Evolutionary conservation across 805 yeast genomes (phyloP), one percentile per base, ranked within the genome.

Genomic region (Torulaspora delbrueckii): DNA sequence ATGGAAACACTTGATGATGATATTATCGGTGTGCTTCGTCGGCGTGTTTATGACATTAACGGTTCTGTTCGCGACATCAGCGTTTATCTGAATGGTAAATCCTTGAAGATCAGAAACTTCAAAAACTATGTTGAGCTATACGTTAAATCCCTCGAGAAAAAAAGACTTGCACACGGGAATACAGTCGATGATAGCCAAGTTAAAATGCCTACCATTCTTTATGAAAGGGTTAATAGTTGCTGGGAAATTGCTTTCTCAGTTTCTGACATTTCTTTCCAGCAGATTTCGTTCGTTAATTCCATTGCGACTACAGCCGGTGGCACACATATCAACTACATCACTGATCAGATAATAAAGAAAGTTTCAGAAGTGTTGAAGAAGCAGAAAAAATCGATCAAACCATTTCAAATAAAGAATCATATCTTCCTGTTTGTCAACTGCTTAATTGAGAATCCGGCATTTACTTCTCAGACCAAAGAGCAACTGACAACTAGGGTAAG

Each of bases 221-320:
- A 89, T 62, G 93, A 87, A 65, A 77, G 80, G 36, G 66, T 89
- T 37, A 85, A 82, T 58, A 93, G 86, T 47, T 77, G 96, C 52
- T 93, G 99, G 99, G 99, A 93, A 66, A 67, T 93, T 50, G 99
- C 96, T 0, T 91, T 93, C 70, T 91, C 96, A 1, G 84, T 89
- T 4, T 86, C 97, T 35, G 96, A 89, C 59, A 91, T 90, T 3
- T 69, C 78, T 2, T 93, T 93, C 67, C 86, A 87, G 57, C 99
- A 93, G 65, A 93, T 93, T 35, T 90, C 97, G 28, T 93, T 93
- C 69, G 99, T 93, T 12, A 93, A 93, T 64, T 89, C 97, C 5
- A 93, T 93, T 63, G 99, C 99, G 0, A 93, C 99, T 0, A 91
- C 98, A 0, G 71, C 91, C 1, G 99, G 99, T 49, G 99, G 99